These are phyloP conservation scores for Aurifilum marmelostoma DNA, from an alignment of 2,329 filamentous ascomycete genomes.

Conservation along the genomic window DNA sequence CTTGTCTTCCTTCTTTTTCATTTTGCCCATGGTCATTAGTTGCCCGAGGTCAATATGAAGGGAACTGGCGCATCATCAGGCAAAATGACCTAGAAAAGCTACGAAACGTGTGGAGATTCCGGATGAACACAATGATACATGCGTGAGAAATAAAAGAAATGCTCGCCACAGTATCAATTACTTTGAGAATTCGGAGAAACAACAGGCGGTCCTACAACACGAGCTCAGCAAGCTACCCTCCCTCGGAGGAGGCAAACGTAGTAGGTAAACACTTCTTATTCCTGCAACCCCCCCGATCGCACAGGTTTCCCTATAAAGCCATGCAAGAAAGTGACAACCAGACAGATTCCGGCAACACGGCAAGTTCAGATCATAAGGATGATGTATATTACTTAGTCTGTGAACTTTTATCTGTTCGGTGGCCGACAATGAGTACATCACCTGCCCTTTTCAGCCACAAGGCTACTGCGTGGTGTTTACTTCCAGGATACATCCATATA, in stretches of 20 bases:
- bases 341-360: background rate
- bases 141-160: no score
- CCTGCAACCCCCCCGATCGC: background rate
- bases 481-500: no score
- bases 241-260: background rate
- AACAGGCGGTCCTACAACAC: background rate
- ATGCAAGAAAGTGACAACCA: background rate
- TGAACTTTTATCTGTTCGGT: slow-evolving; percentile 1
- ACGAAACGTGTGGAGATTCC: no score
- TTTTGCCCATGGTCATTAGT: no score
- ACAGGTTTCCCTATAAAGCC: background rate
- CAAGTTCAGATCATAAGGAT: background rate
- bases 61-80: no score
- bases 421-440: background rate
- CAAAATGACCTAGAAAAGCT: no score
- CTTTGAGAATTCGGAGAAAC: no score
- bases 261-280: background rate
- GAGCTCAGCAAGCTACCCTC: background rate
- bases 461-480: background rate
- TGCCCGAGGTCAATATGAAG: no score
- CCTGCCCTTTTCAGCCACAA: slow-evolving; percentile 4
- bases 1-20: no score
- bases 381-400: background rate
- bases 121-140: no score
- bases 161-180: no score